phyloP scores from a whole-genome alignment of 352 stramenopile species.

The Globisporangium takayamanum region DNA sequence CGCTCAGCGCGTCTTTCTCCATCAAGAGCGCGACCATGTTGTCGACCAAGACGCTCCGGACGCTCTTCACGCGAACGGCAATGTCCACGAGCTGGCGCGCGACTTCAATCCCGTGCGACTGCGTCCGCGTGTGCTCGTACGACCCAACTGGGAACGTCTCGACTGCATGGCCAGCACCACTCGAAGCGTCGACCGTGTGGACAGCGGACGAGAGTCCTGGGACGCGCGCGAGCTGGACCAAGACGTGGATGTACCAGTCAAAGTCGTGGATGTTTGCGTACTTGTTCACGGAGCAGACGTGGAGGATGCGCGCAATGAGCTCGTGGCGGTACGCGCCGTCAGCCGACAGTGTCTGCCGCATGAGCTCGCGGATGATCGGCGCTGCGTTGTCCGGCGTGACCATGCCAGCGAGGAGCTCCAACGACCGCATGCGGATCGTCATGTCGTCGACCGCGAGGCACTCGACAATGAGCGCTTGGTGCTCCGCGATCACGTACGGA shows the following conservation, averaged over 20 bases:
- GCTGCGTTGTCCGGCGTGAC: constrained; percentile 94
- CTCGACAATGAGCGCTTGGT: constrained; percentile 93
- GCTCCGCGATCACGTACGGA: constrained; percentile 92
- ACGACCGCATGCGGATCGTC: constrained; percentile 96
- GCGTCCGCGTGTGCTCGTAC: constrained; percentile 24
- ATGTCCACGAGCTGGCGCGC: constrained; percentile 96
- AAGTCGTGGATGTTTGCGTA: constrained; percentile 98
- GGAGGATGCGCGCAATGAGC: constrained; percentile 94
- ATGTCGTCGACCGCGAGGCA: constrained; percentile 98
- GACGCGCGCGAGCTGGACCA: constrained; percentile 93
- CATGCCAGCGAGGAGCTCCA: constrained; percentile 95
- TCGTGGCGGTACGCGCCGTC: constrained; percentile 94
- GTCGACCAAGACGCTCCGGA: constrained; percentile 93
- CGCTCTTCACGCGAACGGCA: constrained; percentile 93
- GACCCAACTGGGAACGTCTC: constrained; percentile 7
- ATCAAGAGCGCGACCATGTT: constrained; percentile 93
- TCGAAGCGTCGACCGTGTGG: constrained; percentile 39
- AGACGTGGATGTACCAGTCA: constrained; percentile 97
- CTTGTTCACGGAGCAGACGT: constrained; percentile 96
- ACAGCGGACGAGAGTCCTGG: constrained; percentile 51
- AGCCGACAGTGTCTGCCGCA: constrained; percentile 92
- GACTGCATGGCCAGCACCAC: constrained; percentile 1
- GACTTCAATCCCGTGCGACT: constrained; percentile 81
- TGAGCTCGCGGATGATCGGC: constrained; percentile 95
- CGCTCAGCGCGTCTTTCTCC: constrained; percentile 76